These are phyloP conservation scores for Citrus unshiu DNA, from an alignment of 345 rosid genomes.

Conservation along the genomic window DNA sequence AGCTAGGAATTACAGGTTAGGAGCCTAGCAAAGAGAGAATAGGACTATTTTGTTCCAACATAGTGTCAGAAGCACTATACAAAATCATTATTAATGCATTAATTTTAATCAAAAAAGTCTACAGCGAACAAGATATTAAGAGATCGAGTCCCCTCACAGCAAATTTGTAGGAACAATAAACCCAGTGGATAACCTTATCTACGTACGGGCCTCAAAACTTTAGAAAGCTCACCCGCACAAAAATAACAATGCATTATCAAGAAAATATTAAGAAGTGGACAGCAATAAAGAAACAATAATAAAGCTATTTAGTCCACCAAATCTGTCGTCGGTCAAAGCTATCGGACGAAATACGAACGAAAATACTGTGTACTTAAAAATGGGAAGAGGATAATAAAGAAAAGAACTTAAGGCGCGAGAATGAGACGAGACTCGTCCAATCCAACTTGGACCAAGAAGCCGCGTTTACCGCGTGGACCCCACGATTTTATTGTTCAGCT, in stretches of 20 bases:
- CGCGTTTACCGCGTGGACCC: slow-evolving; percentile 21
- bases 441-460: neutral
- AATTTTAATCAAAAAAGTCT: no score
- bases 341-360: neutral
- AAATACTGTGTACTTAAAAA: neutral
- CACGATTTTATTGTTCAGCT: neutral
- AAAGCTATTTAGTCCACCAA: neutral
- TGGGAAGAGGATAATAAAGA: neutral
- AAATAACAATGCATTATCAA: neutral
- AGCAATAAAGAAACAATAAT: neutral
- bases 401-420: neutral
- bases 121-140: no score
- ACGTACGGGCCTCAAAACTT: neutral
- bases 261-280: neutral
- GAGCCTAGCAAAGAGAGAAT: no score
- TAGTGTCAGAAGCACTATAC: no score
- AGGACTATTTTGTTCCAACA: no score
- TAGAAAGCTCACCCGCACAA: neutral
- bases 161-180: no score
- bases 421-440: neutral
- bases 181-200: slow-evolving; percentile 20
- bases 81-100: no score
- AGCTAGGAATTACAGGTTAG: no score
- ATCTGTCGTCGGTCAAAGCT: neutral
- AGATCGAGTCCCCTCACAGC: no score